Conservation (phyloP, 805 yeast species). For the Hemisphaericaspora nanyangensis region DNA sequence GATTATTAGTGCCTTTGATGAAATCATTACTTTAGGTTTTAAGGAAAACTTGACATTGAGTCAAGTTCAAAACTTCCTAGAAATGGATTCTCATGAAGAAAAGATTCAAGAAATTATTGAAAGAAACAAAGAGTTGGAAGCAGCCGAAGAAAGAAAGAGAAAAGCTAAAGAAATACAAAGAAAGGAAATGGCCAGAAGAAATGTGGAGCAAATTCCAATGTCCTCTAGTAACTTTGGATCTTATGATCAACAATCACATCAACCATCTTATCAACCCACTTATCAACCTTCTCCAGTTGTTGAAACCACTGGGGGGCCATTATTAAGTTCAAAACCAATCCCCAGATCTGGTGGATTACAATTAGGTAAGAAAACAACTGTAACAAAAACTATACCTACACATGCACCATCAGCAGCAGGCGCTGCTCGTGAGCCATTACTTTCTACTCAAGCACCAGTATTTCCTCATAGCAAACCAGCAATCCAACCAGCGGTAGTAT, state of each 20-base stretch:
- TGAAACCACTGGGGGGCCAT: conserved; percentile 10
- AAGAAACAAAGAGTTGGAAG: conserved; percentile 94
- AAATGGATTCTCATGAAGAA: conserved; percentile 98
- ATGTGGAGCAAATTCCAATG: conserved; percentile 44
- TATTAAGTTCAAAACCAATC: conserved; percentile 1
- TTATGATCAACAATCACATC: conserved; percentile 14
- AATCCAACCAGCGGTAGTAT: conserved; percentile 15
- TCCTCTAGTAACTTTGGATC: conserved; percentile 8
- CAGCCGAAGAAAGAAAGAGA: conserved; percentile 94
- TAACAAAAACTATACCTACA: conserved; percentile 19
- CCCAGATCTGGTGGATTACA: conserved; percentile 9
- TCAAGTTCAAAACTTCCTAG: conserved; percentile 85
- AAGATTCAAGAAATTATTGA: conserved; percentile 97
- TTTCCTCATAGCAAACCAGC: conserved; percentile 26
- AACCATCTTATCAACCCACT: conserved; percentile 24
- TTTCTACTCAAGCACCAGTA: conserved; percentile 29
- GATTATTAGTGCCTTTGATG: conserved; percentile 88
- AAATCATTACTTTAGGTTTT: conserved; percentile 84
- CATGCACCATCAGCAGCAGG: background rate
- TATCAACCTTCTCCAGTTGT: conserved; percentile 24
- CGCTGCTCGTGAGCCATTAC: conserved; percentile 26
- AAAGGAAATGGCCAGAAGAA: conserved; percentile 65
- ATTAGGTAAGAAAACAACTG: conserved; percentile 6
- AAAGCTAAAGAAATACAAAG: conserved; percentile 88
- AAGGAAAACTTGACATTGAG: conserved; percentile 77